These are phyloP conservation scores for Phalaenopsis hybrid DNA, from an alignment of 116 monocot genomes.

Conservation along the genomic window DNA sequence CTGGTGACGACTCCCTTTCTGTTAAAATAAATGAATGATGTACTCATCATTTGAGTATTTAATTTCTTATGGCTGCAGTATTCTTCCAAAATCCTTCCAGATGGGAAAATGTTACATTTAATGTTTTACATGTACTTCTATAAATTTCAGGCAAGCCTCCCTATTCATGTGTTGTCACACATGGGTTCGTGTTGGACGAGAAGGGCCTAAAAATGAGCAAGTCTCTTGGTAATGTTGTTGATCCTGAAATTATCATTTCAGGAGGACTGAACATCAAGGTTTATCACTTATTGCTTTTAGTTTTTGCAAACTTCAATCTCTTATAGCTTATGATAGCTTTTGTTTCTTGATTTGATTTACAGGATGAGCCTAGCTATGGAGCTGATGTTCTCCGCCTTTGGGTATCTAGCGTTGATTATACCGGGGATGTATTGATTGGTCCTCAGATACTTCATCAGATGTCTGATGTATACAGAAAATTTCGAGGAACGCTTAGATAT, in stretches of 20 bases:
- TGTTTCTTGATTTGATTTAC: slow-evolving; percentile 13
- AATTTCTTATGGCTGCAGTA: background rate
- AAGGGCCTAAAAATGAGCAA: slow-evolving; percentile 99
- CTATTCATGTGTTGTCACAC: slow-evolving; percentile 79
- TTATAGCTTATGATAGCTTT: slow-evolving; percentile 1
- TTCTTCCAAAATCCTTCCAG: background rate
- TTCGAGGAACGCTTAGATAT: slow-evolving; percentile 86
- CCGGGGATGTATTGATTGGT: slow-evolving; percentile 85
- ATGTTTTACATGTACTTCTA: background rate
- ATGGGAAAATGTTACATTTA: background rate
- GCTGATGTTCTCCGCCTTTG: slow-evolving; percentile 97
- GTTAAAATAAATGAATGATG: background rate
- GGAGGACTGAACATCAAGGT: slow-evolving; percentile 78
- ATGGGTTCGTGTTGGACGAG: slow-evolving; percentile 97
- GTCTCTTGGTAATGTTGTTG: slow-evolving; percentile 95
- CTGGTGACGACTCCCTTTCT: background rate
- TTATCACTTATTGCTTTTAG: slow-evolving; percentile 6
- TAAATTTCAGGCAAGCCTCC: slow-evolving; percentile 71
- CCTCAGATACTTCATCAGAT: slow-evolving; percentile 90
- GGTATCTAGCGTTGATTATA: slow-evolving; percentile 98
- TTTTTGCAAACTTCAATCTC: background rate
- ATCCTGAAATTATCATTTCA: slow-evolving; percentile 71
- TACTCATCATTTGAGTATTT: background rate
- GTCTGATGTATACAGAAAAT: slow-evolving; percentile 91
- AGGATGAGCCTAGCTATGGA: slow-evolving; percentile 89